These are phyloP conservation scores for Phoma herbarum DNA, from an alignment of 2,329 filamentous ascomycete genomes.

Conservation along the genomic window DNA sequence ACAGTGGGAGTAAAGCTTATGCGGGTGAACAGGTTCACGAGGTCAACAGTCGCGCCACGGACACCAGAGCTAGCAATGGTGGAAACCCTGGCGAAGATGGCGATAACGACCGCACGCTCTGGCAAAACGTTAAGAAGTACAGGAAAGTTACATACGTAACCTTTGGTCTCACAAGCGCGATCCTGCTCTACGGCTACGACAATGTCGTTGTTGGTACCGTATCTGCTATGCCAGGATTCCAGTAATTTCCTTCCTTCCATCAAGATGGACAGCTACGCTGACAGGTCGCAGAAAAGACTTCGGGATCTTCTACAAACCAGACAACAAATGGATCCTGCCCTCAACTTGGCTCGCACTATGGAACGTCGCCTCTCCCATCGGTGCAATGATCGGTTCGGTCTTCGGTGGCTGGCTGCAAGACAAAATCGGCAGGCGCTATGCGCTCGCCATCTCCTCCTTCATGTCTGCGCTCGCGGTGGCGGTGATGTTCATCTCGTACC, in stretches of 20 bases:
- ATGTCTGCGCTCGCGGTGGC: slow-evolving; percentile 41
- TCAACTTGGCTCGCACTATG: slow-evolving; percentile 42
- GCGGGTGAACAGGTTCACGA: slow-evolving; percentile 24
- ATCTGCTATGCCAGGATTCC: slow-evolving; percentile 42
- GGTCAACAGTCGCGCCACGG: slow-evolving; percentile 18
- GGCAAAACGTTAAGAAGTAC: slow-evolving; percentile 46
- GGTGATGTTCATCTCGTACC: slow-evolving; percentile 42
- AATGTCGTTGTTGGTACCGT: slow-evolving; percentile 44
- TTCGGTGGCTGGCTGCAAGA: slow-evolving; percentile 42
- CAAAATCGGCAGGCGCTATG: slow-evolving; percentile 34
- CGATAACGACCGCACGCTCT: slow-evolving; percentile 37
- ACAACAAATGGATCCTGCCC: slow-evolving; percentile 40
- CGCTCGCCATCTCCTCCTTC: slow-evolving; percentile 36
- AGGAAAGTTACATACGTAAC: slow-evolving; percentile 38
- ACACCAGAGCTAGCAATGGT: neutral
- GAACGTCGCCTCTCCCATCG: slow-evolving; percentile 39
- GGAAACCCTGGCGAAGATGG: neutral
- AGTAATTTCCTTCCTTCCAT: slow-evolving; percentile 25
- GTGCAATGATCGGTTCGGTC: slow-evolving; percentile 40
- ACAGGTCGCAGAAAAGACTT: slow-evolving; percentile 34
- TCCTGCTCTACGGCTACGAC: slow-evolving; percentile 44
- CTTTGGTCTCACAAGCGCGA: slow-evolving; percentile 37
- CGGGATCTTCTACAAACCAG: slow-evolving; percentile 28
- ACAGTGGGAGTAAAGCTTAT: slow-evolving; percentile 14
- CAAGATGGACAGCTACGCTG: neutral